phyloP scores from a whole-genome alignment of 2,329 filamentous ascomycete species.

The Penicillium sp. region DNA sequence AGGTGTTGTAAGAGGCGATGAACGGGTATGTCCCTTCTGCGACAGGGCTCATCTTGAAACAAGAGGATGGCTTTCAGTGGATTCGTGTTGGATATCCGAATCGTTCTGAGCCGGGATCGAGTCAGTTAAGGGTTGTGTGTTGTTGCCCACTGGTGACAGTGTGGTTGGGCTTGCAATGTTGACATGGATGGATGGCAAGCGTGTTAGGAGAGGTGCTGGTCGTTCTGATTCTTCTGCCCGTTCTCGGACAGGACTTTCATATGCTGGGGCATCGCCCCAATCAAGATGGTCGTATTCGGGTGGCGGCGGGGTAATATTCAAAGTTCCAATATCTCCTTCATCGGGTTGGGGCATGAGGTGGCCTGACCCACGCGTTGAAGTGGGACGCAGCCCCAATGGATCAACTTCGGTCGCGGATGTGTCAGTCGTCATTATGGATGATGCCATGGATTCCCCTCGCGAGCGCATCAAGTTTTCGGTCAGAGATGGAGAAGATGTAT shows the following conservation, averaged over 20 bases:
- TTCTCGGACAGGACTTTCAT: slow-evolving; percentile 34
- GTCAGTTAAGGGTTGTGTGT: slow-evolving; percentile 11
- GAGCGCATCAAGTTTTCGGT: slow-evolving; percentile 30
- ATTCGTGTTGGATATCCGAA: slow-evolving; percentile 1
- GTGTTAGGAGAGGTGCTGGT: slow-evolving; percentile 23
- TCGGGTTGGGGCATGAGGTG: slow-evolving; percentile 26
- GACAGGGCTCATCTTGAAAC: slow-evolving; percentile 6
- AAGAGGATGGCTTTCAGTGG: slow-evolving; percentile 6
- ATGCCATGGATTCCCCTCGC: slow-evolving; percentile 39
- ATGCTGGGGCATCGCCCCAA: slow-evolving; percentile 50
- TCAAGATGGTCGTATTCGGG: slow-evolving; percentile 48
- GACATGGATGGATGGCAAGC: slow-evolving; percentile 38
- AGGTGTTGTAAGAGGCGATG: neutral
- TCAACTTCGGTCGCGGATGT: slow-evolving; percentile 36
- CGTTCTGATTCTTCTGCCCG: slow-evolving; percentile 2
- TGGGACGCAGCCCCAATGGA: slow-evolving; percentile 29
- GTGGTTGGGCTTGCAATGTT: slow-evolving; percentile 34
- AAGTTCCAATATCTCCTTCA: slow-evolving; percentile 44
- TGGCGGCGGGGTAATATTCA: slow-evolving; percentile 39
- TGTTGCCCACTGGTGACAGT: slow-evolving; percentile 23
- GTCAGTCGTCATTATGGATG: slow-evolving; percentile 39
- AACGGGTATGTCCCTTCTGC: neutral
- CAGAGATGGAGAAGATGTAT: slow-evolving; percentile 31
- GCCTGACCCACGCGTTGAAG: slow-evolving; percentile 29
- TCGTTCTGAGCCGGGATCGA: slow-evolving; percentile 1